Percentiles rank a stretch among this genome's conserved stretches.
These are phyloP conservation scores for Westerdykella sp. DNA, from an alignment of 2,329 filamentous ascomycete genomes.

Conservation along the genomic window DNA sequence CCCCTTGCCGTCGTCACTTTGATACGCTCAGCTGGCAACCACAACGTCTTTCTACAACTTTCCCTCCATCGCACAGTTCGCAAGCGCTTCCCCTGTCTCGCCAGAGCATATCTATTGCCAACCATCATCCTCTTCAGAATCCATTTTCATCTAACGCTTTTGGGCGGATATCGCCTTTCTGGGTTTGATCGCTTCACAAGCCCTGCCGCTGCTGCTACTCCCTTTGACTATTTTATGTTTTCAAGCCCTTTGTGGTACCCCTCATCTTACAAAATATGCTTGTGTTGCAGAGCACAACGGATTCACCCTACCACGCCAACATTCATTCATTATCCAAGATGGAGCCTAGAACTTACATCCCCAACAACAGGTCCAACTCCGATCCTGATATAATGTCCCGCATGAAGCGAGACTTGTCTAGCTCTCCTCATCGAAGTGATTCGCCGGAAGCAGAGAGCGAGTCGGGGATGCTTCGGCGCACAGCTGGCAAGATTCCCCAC, in stretches of 20 bases:
- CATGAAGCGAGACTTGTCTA: conserved; percentile 30
- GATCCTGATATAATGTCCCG: conserved; percentile 19
- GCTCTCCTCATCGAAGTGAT: conserved; percentile 21
- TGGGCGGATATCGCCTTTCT: background rate
- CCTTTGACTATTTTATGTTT: too few relatives aligned
- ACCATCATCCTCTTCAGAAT: background rate
- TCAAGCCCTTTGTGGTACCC: too few relatives aligned
- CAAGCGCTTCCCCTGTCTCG: background rate
- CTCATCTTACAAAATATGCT: too few relatives aligned
- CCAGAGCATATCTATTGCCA: background rate
- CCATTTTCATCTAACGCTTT: background rate
- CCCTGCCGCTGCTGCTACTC: too few relatives aligned
- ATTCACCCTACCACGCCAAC: too few relatives aligned
- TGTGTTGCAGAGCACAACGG: too few relatives aligned
- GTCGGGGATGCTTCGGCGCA: conserved; percentile 24
- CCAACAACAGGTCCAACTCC: conserved; percentile 14
- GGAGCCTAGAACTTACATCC: conserved; percentile 24
- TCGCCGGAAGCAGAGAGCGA: conserved; percentile 16
- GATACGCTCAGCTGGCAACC: background rate
- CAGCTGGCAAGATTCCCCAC: conserved; percentile 42
- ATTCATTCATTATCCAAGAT: conserved; percentile 3
- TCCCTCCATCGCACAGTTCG: background rate
- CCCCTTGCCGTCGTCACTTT: background rate
- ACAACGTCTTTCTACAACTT: background rate
- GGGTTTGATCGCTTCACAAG: background rate